Evolutionary conservation across 352 stramenopile genomes (phyloP).

Genomic region (Globisporangium recalcitrans): DNA sequence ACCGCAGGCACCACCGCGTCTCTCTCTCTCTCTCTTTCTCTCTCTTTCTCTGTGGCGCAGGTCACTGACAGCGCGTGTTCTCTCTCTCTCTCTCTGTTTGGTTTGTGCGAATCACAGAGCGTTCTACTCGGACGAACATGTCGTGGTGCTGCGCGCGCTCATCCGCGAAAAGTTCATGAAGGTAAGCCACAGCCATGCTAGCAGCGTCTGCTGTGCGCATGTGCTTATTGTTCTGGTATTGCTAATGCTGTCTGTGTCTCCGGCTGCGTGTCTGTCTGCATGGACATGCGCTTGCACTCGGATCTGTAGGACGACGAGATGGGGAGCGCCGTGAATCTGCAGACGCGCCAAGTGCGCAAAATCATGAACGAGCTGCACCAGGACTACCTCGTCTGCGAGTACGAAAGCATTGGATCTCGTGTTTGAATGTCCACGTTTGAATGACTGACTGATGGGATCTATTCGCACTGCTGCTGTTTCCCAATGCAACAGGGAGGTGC

Average conservation of each 20-base stretch:
- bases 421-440: background rate
- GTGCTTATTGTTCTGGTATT: too few relatives aligned
- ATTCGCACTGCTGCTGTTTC: background rate
- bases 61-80: background rate
- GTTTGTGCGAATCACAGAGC: conserved; percentile 31
- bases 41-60: background rate
- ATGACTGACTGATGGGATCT: background rate
- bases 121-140: conserved; percentile 87
- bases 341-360: conserved; percentile 86
- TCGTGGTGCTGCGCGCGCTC: conserved; percentile 81
- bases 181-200: too few relatives aligned
- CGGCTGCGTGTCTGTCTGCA: too few relatives aligned
- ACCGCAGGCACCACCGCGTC: background rate
- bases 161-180: conserved; percentile 88
- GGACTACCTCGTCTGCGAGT: conserved; percentile 85
- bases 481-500: conserved; percentile 47
- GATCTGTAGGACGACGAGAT: conserved; percentile 80
- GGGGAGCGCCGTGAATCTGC: conserved; percentile 82
- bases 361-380: conserved; percentile 87
- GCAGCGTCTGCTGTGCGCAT: too few relatives aligned
- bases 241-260: too few relatives aligned
- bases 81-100: background rate
- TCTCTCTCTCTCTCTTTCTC: background rate
- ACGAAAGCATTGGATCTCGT: conserved; percentile 4
- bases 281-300: too few relatives aligned